Conservation (phyloP, 1,139 yeast species). For the Debaryomyces nepalensis region DNA sequence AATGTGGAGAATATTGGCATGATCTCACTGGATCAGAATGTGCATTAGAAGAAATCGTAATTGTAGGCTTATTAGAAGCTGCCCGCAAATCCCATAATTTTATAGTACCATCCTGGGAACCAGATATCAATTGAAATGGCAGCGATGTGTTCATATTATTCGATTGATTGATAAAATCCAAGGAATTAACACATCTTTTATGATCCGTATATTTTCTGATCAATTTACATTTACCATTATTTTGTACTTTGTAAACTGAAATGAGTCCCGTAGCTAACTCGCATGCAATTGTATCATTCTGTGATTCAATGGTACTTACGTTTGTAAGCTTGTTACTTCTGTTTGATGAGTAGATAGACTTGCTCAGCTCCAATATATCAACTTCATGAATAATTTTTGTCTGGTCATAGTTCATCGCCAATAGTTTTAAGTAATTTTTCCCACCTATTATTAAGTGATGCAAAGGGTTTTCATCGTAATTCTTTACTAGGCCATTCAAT, state of each 20-base stretch:
- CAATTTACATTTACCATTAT: conserved; percentile 44
- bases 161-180: conserved; percentile 56
- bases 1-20: conserved; percentile 62
- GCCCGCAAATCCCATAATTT: conserved; percentile 86
- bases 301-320: conserved; percentile 46
- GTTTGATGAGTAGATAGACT: conserved; percentile 50
- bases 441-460: conserved; percentile 63
- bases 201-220: conserved; percentile 65
- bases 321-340: conserved; percentile 42
- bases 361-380: conserved; percentile 51
- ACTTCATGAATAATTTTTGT: conserved; percentile 42
- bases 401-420: conserved; percentile 49
- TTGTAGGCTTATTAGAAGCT: conserved; percentile 48
- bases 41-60: conserved; percentile 47
- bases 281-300: conserved; percentile 43
- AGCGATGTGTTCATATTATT: conserved; percentile 44
- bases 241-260: conserved; percentile 36
- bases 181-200: conserved; percentile 77
- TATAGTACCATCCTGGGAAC: conserved; percentile 89
- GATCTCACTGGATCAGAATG: conserved; percentile 70
- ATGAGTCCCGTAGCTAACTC: conserved; percentile 49
- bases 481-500: conserved; percentile 12
- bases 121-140: conserved; percentile 70
- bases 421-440: conserved; percentile 56
- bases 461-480: conserved; percentile 21